A percentile compares a stretch with the other conserved stretches of the same genome.
These are phyloP conservation scores for Camelina laxa DNA, from an alignment of 345 rosid genomes.

Conservation along the genomic window DNA sequence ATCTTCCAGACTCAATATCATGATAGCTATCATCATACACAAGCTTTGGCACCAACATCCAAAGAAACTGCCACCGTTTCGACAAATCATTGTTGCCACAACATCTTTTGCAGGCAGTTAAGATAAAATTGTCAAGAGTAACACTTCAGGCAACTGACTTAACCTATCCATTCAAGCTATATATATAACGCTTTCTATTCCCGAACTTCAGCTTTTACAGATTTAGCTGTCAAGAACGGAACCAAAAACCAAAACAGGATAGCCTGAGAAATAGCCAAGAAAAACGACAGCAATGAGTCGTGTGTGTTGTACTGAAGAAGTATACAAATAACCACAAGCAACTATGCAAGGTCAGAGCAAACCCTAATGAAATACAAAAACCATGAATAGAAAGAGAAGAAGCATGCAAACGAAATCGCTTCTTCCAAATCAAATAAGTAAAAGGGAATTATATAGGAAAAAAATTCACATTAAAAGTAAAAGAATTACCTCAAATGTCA, in stretches of 20 bases:
- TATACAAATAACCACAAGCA: too few relatives aligned
- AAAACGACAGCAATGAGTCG: neutral
- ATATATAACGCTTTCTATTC: too few relatives aligned
- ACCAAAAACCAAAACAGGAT: neutral
- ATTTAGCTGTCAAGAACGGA: neutral
- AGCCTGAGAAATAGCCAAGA: neutral
- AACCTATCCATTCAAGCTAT: neutral
- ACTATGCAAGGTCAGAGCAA: too few relatives aligned
- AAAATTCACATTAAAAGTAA: too few relatives aligned
- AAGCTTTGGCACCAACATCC: neutral
- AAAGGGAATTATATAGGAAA: too few relatives aligned
- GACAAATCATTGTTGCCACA: conserved; percentile 31
- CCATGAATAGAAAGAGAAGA: too few relatives aligned
- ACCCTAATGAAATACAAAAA: too few relatives aligned
- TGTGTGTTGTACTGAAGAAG: too few relatives aligned
- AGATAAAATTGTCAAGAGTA: conserved; percentile 17
- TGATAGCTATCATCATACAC: neutral
- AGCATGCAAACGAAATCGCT: too few relatives aligned
- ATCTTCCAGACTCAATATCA: too few relatives aligned
- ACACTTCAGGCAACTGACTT: conserved; percentile 5
- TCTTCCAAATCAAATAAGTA: too few relatives aligned
- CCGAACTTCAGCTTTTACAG: neutral
- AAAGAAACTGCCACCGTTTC: neutral
- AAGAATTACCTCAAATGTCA: too few relatives aligned
- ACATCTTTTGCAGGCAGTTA: conserved; percentile 9